phyloP scores from a whole-genome alignment of 1,284 basidiomycete species.

The Cutaneotrichosporon cyanovorans region DNA sequence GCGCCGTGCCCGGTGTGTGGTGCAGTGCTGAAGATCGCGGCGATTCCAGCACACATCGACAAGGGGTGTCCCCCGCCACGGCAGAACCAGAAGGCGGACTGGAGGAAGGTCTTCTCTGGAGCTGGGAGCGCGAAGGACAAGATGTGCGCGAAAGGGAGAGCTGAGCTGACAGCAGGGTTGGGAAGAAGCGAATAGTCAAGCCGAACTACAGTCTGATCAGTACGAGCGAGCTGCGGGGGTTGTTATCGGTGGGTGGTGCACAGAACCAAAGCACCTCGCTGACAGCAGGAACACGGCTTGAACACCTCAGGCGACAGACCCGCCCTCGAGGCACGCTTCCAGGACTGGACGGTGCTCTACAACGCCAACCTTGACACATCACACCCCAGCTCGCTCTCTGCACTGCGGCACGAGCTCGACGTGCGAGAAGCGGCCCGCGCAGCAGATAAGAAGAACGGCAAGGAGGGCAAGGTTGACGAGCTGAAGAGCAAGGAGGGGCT shows the following conservation, averaged over 20 bases:
- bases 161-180: conserved; percentile 16
- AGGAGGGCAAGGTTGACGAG: conserved; percentile 29
- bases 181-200: conserved; percentile 39
- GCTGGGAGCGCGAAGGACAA: conserved; percentile 19
- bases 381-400: conserved; percentile 33
- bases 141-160: conserved; percentile 15
- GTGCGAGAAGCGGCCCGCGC: conserved; percentile 26
- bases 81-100: conserved; percentile 36
- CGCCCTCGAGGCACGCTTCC: conserved; percentile 29
- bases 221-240: conserved; percentile 30
- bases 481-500: conserved; percentile 31
- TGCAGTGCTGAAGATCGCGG: conserved; percentile 27
- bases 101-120: conserved; percentile 42
- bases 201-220: conserved; percentile 41
- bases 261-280: too few relatives aligned
- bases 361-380: conserved; percentile 45
- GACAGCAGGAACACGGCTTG: conserved; percentile 31
- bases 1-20: conserved; percentile 39
- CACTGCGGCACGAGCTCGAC: conserved; percentile 33
- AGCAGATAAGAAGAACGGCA: conserved; percentile 38
- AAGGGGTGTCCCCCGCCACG: conserved; percentile 37
- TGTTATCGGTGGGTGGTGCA: conserved; percentile 28
- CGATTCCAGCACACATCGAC: conserved; percentile 40
- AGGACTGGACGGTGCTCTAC: conserved; percentile 44
- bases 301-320: conserved; percentile 37